A percentile compares a stretch with the other conserved stretches of the same genome.
These are phyloP conservation scores for Populus hybrid DNA, from an alignment of 441 rosid species.

Conservation along the genomic window DNA sequence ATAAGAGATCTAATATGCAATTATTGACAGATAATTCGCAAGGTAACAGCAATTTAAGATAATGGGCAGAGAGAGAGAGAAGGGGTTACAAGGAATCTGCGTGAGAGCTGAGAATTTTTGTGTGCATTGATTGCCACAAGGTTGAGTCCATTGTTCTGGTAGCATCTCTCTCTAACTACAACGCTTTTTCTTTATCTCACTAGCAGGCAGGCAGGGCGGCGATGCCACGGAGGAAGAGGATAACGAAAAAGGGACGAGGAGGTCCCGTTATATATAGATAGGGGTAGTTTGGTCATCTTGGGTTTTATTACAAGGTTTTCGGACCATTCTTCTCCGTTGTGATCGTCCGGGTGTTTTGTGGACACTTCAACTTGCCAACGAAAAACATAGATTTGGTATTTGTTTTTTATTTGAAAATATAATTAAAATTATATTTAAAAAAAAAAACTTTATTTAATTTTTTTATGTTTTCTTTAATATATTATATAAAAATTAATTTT, in stretches of 20 bases:
- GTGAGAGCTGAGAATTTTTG: conserved; percentile 64
- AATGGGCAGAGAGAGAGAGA: background rate
- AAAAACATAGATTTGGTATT: too few species aligned
- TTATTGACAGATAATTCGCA: background rate
- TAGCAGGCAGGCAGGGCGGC: background rate
- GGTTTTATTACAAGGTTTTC: background rate
- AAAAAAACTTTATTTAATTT: too few species aligned
- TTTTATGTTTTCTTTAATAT: too few species aligned
- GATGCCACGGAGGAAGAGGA: background rate
- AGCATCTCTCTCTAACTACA: conserved; percentile 39
- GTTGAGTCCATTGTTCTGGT: conserved; percentile 71
- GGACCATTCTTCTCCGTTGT: background rate
- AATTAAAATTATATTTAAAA: too few species aligned
- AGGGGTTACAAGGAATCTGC: conserved; percentile 70
- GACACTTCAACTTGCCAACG: background rate
- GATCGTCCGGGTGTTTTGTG: background rate
- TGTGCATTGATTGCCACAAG: conserved; percentile 74
- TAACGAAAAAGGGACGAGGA: background rate
- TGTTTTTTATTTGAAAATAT: too few species aligned
- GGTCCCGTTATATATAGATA: background rate
- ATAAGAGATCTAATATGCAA: background rate
- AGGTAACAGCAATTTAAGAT: background rate
- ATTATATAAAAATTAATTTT: too few species aligned
- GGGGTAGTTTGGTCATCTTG: background rate
- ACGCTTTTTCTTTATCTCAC: conserved; percentile 3